These are phyloP conservation scores for Eragrostis nindensis DNA, from an alignment of 176 grass and related monocot genomes.

Conservation along the genomic window DNA sequence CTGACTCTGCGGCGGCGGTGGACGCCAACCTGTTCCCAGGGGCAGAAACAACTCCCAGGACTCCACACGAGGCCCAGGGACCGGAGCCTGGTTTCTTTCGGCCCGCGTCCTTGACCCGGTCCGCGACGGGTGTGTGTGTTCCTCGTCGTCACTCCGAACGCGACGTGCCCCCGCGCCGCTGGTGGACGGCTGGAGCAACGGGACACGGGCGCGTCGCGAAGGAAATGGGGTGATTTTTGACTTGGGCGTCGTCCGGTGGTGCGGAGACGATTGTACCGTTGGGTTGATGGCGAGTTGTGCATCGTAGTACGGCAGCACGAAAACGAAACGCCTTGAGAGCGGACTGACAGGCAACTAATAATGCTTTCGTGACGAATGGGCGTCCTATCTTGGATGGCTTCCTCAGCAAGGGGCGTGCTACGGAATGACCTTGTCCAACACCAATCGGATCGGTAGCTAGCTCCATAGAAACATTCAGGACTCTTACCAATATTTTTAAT, in stretches of 20 bases:
- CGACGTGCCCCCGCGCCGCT: not conserved
- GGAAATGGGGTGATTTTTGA: not conserved
- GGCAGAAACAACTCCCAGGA: not conserved
- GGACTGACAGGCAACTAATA: not conserved
- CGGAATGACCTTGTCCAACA: not conserved
- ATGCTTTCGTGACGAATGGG: not conserved
- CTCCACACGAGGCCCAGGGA: conserved; percentile 14
- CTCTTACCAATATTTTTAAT: not conserved
- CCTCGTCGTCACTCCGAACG: not conserved
- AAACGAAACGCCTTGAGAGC: not conserved
- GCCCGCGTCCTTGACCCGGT: not conserved
- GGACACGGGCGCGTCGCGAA: not conserved
- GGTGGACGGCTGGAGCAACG: not conserved
- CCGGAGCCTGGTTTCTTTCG: conserved; percentile 18
- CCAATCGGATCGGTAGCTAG: not conserved
- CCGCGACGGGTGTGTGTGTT: not conserved
- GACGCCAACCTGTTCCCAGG: not conserved
- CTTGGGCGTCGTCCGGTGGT: not conserved
- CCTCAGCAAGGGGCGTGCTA: not conserved
- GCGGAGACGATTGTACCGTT: no score
- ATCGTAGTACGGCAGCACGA: not conserved
- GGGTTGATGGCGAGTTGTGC: not conserved
- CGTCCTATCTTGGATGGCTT: not conserved
- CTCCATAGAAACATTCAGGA: not conserved
- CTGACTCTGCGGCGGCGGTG: not conserved